Base-by-base conservation (phyloP, 2,329 filamentous ascomycete genomes). In the Fusarium siculi region DNA sequence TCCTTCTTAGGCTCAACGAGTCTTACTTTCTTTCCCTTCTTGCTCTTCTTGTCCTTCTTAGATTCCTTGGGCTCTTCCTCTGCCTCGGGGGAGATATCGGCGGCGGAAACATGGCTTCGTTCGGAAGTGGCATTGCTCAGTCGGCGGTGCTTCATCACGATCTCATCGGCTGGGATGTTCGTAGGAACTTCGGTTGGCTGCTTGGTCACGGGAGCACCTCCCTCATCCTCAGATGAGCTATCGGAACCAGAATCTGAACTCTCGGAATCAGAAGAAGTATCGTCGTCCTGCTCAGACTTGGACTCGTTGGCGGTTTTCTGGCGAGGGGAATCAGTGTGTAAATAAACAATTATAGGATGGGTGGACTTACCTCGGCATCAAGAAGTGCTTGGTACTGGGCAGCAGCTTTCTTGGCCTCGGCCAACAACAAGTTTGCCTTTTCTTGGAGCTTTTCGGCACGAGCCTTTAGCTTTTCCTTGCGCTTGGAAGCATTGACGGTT, bases 401-500 rank as follows among this genome's bases (percentile, higher is more conserved):
- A 34, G 76, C 74, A 30, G 75, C 73, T 63, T 80, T 81, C 68
- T 83, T 81, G 1, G 85, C 82, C 63, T 86, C 81, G 2, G 74
- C 76, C 73, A 84, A 73, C 39, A 88, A 67, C 74, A 82, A 82
- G 32, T 84, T 67, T 15, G 78, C 76, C 62, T 75, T 77, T 28
- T 69, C 58, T 55, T 77, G 55, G 7, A 78, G 79, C 74, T 83
- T 83, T 18, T 83, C 80, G 37, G 82, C 82, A 34, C 82, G 82
- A n/a, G 69, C 68, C 30, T 83, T 79, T 55, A 85, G 72, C 25
- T 81, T 81, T 55, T 79, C 74, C 43, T 80, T 81, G 53, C 79
- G 81, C 79, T 83, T 85, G 68, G 84, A 82, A 12, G 78, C 70
- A 72, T 83, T 83, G 54, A 50, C 66, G n/a, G 73, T 68, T 60